Evolutionary conservation across 1,284 basidiomycete genomes (phyloP), one percentile per base, ranked within the genome.

Genomic region (Trichosporon inkin): DNA sequence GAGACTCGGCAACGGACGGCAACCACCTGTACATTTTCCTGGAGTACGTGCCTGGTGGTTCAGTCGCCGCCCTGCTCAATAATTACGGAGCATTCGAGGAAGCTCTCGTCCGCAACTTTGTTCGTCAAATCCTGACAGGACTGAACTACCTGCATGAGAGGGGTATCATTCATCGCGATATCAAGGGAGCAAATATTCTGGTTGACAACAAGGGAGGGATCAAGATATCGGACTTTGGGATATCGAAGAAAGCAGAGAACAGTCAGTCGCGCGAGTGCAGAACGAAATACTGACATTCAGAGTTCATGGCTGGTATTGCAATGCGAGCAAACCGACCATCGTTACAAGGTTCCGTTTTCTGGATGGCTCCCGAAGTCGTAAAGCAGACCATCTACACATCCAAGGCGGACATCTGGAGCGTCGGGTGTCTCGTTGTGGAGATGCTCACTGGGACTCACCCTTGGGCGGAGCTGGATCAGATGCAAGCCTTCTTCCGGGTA

Each of bases 281-380:
- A 20, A 11, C 16, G 22, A 1, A 8, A 28, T n/a, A 41, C 62
- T 35, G 55, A 58, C 44, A 40, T 38, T 8, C 64, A 93, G 90
- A 88, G 76, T 81, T 93, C 10, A 78, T 91, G 59, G 84, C 85
- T n/a, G 85, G 86, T 3, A 49, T 49, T 32, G 44, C 44, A 2
- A 85, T 87, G 64, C 86, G 88, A 32, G 84, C 86, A 32, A 88
- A 96, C 73, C 83, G 94, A 4, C 91, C 92, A 0, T 97, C 93
- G 1, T 79, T 98, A 17, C 95, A 98, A 77, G 95, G 95, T 1
- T 95, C 92, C 0, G 94, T 97, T 16, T 98, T 96, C 79, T 98
- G 95, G 93, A 97, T 96, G 93, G 93, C 93, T 0, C 93, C 93
- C 0, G 96, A 99, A 75, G 93, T 97, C 14, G 95, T 99, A 62